Conservation (phyloP, 73 alveolate genomes). For the Vitrella brassicaformis region DNA sequence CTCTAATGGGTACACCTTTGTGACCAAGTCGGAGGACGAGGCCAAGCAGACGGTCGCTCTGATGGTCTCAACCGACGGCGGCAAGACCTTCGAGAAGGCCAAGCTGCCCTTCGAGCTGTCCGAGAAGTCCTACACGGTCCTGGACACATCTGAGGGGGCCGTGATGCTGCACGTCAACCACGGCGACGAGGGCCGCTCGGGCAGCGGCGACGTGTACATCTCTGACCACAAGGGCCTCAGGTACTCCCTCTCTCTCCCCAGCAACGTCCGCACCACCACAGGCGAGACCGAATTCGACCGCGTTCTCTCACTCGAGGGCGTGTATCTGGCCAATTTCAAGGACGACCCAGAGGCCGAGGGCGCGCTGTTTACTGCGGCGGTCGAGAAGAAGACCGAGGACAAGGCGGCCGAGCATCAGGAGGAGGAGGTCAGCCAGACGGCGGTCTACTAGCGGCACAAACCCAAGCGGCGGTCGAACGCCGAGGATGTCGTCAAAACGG, state of each 20-base stretch:
- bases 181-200: slow-evolving; percentile 24
- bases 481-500: slow-evolving; percentile 47
- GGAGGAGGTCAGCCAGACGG: not conserved
- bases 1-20: slow-evolving; percentile 61
- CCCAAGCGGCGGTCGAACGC: not conserved
- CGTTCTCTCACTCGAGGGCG: slow-evolving; percentile 28
- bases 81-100: slow-evolving; percentile 11
- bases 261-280: slow-evolving; percentile 26
- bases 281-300: slow-evolving; percentile 37
- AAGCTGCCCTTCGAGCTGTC: slow-evolving; percentile 25
- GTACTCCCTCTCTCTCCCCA: slow-evolving; percentile 25
- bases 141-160: slow-evolving; percentile 35
- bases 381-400: not conserved
- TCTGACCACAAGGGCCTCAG: slow-evolving; percentile 24
- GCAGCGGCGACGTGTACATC: slow-evolving; percentile 30
- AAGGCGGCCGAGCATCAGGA: not conserved
- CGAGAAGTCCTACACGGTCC: slow-evolving; percentile 59
- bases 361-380: not conserved
- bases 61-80: slow-evolving; percentile 43
- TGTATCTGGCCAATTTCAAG: slow-evolving; percentile 40
- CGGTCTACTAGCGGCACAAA: not conserved
- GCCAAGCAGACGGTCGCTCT: slow-evolving; percentile 54
- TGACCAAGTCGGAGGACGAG: slow-evolving; percentile 55
- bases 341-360: not conserved
- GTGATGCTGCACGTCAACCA: slow-evolving; percentile 42